Evolutionary conservation across 192 early-diverging fungal species (phyloP).

Genomic region (Backusella australiensis): DNA sequence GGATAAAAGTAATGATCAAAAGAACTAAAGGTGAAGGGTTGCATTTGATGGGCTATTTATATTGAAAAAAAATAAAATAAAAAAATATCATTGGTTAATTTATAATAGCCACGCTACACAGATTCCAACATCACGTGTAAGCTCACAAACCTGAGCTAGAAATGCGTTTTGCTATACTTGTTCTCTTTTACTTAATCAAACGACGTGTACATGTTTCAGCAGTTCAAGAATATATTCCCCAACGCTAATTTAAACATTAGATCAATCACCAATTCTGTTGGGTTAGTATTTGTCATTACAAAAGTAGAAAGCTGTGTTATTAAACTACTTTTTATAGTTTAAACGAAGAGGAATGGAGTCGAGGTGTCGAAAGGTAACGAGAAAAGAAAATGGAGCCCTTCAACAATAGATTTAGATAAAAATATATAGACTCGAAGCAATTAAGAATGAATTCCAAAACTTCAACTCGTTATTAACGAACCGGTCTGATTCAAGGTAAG

Average conservation of each 20-base stretch:
- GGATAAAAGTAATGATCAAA: too few species aligned
- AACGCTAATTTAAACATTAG: conserved; percentile 10
- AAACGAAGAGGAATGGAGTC: conserved; percentile 3
- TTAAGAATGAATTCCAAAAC: conserved; percentile 17
- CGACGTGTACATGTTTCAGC: conserved; percentile 16
- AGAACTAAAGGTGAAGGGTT: too few species aligned
- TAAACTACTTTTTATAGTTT: background rate
- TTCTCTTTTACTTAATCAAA: background rate
- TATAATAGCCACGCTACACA: too few species aligned
- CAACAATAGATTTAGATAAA: background rate
- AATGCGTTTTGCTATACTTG: background rate
- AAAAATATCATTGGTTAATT: too few species aligned
- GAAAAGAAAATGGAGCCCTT: background rate
- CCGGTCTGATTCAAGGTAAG: background rate
- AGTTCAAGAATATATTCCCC: conserved; percentile 26
- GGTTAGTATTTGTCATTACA: background rate
- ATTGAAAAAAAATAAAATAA: too few species aligned
- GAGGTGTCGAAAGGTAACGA: conserved; percentile 11
- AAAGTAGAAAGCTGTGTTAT: background rate
- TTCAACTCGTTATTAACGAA: conserved; percentile 11
- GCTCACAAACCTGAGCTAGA: background rate
- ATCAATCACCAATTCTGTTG: conserved; percentile 8
- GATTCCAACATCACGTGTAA: background rate
- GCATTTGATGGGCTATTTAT: too few species aligned
- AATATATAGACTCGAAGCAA: conserved; percentile 11